Evolutionary conservation across 108 stramenopile species (phyloP), one percentile per base, ranked within the genome.

Genomic region (Licmophora abbreviata): DNA sequence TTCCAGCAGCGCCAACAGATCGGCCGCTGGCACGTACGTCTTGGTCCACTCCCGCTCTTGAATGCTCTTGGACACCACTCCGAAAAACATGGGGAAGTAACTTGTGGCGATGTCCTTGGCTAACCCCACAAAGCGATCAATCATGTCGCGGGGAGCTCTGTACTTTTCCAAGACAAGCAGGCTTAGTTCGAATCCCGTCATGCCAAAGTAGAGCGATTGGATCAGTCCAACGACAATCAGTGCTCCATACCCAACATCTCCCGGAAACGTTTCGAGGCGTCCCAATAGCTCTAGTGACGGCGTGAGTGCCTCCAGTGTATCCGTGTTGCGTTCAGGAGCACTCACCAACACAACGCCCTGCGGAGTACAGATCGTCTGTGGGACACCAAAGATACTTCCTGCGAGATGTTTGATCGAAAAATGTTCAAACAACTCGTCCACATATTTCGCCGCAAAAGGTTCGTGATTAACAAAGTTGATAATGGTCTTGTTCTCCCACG

Each of bases 191-290:
- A 18, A 20, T 4, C 38, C 38, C 5, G 38, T 20, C 3, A 40
- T 20, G 20, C 38, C 38, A 40, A 40, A 40, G 15, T 15, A 18
- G 18, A 40, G 20, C 1, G 38, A 15, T 5, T 40, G 38, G 15
- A 40, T 40, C 18, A 40, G 15, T 40, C 18, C 38, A 15, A 40
- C 20, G 38, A 18, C 20, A 1, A 20, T 20, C 5, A 40, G 5
- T 15, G 38, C 15, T 40, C 18, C 38, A 18, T 18, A 40, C 20
- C 38, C 38, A 40, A 40, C 38, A 40, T 40, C 20, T 40, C 20
- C 38, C 5, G 38, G 3, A 40, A 40, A 40, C 20, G 15, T 15
- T 18, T 18, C 38, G 20, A 40, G 38, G 20, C 20, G 15, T 3
- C 38, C 38, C 5, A 40, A 40, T 18, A 18, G 38, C 20, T 40